Base-by-base conservation (phyloP, 495 filamentous ascomycete genomes). In the Xylaria bambusicola region DNA sequence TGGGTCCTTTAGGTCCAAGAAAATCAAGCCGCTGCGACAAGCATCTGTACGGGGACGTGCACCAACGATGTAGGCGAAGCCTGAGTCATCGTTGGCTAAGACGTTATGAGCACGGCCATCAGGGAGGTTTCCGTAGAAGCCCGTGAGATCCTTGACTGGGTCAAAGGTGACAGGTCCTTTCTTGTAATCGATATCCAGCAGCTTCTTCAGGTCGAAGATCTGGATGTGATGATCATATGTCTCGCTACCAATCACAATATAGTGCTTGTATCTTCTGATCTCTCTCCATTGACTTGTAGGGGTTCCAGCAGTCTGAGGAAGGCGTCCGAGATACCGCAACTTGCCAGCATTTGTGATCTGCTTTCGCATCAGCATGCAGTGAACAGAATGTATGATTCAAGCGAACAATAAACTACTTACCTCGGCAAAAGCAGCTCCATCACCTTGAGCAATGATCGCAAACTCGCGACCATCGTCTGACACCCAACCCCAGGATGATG, bases 191-290 rank as follows among this genome's bases (percentile, higher is more conserved):
- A 71, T 48, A 3, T 46, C 58, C 24, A 64, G 33, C 10, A 75
- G 66, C 66, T 77, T 80, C 35, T 27, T 71, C 69, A 83, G 69
- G 53, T 83, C 80, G 52, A 83, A 83, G 26, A 83, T 73, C 58
- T 83, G 80, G 48, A 83, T 53, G 31, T 72, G 72, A 51, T 83
- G 81, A 35, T 68, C 68, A 23, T 52, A 46, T 2, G 80, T 80
- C 60, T 83, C 80, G 27, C 68, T 73, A 9, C 80, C 81, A 33
- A 83, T 80, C 21, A 77, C 59, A 2, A 77, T 71, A 52, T 77
- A 82, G 56, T 74, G 68, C 48, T 76, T 75, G 48, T 73, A 70
- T 1, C 71, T 73, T 35, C 70, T 70, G 52, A 82, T 80, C 47
- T 83, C 80, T 23, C 80, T 72, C 75, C 76, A 78, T 10, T 6